These are phyloP conservation scores for Kurtzmaniella quercitrusa DNA, from an alignment of 1,139 yeast species.

Conservation along the genomic window DNA sequence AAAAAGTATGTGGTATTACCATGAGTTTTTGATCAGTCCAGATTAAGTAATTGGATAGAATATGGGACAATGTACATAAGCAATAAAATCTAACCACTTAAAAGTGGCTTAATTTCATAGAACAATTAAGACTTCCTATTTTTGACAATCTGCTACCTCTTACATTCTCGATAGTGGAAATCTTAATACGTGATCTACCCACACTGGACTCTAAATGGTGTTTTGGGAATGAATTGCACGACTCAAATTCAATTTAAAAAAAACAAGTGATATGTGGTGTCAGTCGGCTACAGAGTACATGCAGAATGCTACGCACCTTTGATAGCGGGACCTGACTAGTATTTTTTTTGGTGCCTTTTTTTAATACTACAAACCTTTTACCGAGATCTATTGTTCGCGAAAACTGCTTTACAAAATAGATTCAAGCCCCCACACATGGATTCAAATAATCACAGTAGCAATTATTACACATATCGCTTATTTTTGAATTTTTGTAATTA, in stretches of 20 bases:
- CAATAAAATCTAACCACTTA: not conserved
- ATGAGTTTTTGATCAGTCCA: not conserved
- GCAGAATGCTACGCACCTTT: not conserved
- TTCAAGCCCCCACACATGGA: no score
- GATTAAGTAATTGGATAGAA: conserved; percentile 21
- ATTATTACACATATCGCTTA: no score
- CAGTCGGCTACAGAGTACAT: not conserved
- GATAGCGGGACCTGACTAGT: not conserved
- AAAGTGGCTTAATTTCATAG: no score
- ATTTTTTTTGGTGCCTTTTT: not conserved
- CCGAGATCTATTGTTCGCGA: not conserved
- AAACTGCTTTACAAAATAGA: no score
- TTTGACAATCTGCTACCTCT: not conserved
- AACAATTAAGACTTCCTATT: not conserved
- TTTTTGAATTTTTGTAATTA: no score
- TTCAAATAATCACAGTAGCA: no score
- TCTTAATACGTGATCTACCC: not conserved
- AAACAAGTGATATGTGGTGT: not conserved
- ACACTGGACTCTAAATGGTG: not conserved
- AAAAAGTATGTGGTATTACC: conserved; percentile 50
- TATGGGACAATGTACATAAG: not conserved
- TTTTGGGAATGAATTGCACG: no score
- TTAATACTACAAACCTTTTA: not conserved
- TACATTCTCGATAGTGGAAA: not conserved
- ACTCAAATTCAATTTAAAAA: not conserved